Conservation (phyloP, 1,284 basidiomycete species). For the Inonotus obliquus region DNA sequence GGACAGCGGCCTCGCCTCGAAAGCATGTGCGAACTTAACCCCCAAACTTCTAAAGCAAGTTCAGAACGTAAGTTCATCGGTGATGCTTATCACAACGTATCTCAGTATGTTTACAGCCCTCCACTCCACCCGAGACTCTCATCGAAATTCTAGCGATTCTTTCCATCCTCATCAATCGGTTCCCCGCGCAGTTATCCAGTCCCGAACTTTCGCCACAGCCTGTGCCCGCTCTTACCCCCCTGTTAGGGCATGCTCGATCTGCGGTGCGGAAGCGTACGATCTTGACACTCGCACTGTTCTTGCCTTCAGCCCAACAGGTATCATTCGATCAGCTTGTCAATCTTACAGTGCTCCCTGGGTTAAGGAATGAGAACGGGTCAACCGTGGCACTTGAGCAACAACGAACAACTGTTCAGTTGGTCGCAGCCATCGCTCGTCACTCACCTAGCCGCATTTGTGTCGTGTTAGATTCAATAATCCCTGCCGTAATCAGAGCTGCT, state of each 20-base stretch:
- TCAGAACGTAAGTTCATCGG: slow-evolving; percentile 51
- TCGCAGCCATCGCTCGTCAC: slow-evolving; percentile 73
- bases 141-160: slow-evolving; percentile 90
- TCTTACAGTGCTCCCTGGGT: slow-evolving; percentile 56
- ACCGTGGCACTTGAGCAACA: slow-evolving; percentile 58
- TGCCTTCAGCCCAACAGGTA: slow-evolving; percentile 59
- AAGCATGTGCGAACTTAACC: slow-evolving; percentile 80
- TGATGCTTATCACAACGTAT: slow-evolving; percentile 13
- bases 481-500: slow-evolving; percentile 63
- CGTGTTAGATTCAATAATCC: slow-evolving; percentile 55
- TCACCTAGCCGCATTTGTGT: slow-evolving; percentile 63
- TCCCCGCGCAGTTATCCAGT: slow-evolving; percentile 55
- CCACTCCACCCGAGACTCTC: slow-evolving; percentile 77
- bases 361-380: slow-evolving; percentile 32
- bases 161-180: slow-evolving; percentile 86
- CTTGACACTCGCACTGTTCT: slow-evolving; percentile 75
- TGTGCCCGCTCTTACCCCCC: slow-evolving; percentile 67
- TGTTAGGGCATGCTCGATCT: slow-evolving; percentile 71
- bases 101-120: slow-evolving; percentile 37
- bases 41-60: slow-evolving; percentile 82
- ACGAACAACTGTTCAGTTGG: slow-evolving; percentile 73
- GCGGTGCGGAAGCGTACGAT: slow-evolving; percentile 91
- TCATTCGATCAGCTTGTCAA: slow-evolving; percentile 54
- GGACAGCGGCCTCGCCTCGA: slow-evolving; percentile 72
- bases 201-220: slow-evolving; percentile 48